phyloP scores from a whole-genome alignment of 2,329 filamentous ascomycete species.

The Tolypocladium amazonense region DNA sequence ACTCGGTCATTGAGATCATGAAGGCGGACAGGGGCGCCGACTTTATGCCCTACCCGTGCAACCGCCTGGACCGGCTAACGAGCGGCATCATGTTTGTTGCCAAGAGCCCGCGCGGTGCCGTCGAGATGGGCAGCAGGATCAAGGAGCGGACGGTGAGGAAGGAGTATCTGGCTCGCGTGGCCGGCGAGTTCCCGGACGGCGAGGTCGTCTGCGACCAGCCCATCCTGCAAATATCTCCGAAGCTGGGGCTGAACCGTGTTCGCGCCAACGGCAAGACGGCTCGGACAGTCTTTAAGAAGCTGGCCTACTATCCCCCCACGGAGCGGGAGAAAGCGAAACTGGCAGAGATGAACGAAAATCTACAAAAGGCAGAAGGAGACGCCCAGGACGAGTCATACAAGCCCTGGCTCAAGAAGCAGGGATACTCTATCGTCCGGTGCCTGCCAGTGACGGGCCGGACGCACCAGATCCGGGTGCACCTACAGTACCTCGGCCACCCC shows the following conservation, averaged over 20 bases:
- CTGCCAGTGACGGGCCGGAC: conserved; percentile 88
- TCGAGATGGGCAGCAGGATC: conserved; percentile 66
- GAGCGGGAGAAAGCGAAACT: conserved; percentile 8
- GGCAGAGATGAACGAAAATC: conserved; percentile 7
- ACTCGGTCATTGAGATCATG: conserved; percentile 90
- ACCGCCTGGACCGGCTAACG: conserved; percentile 86
- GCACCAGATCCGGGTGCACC: conserved; percentile 87
- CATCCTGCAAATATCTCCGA: conserved; percentile 87
- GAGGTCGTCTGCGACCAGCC: conserved; percentile 89
- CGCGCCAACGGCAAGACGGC: conserved; percentile 85
- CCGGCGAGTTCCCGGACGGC: conserved; percentile 82
- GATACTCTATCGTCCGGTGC: conserved; percentile 92
- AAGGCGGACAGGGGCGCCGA: conserved; percentile 54
- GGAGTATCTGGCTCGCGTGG: conserved; percentile 87
- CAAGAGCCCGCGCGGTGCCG: conserved; percentile 73
- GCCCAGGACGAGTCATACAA: conserved; percentile 11
- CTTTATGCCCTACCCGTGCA: conserved; percentile 61
- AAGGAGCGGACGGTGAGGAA: conserved; percentile 76
- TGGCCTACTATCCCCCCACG: conserved; percentile 76
- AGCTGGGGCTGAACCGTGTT: conserved; percentile 89
- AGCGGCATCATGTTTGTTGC: conserved; percentile 98
- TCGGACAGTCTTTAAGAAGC: conserved; percentile 77
- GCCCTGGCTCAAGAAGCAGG: conserved; percentile 48
- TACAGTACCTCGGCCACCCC: conserved; percentile 89
- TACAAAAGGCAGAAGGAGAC: conserved; percentile 10